Evolutionary conservation across 495 filamentous ascomycete genomes (phyloP).

Genomic region (Amphirosellinia nigrospora): DNA sequence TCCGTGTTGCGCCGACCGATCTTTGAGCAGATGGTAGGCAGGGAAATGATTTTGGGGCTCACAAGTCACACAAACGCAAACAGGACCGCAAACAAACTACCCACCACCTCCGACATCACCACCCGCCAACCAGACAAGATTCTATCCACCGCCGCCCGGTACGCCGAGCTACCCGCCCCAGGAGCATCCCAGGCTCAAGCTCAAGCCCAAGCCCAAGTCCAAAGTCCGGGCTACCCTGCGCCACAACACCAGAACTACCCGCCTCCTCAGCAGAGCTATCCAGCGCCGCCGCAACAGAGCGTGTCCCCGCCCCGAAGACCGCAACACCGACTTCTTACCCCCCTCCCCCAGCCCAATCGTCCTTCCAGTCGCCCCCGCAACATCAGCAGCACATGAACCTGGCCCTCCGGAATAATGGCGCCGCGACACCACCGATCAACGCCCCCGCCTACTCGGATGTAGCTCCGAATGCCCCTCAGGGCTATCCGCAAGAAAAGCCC

Average conservation of each 20-base stretch:
- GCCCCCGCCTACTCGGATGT: slow-evolving; percentile 45
- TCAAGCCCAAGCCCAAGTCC: slow-evolving; percentile 30
- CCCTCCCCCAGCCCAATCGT: slow-evolving; percentile 28
- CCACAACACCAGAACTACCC: slow-evolving; percentile 41
- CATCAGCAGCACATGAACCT: slow-evolving; percentile 34
- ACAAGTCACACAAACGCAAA: slow-evolving; percentile 29
- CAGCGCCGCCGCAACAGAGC: slow-evolving; percentile 36
- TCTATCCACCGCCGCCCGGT: slow-evolving; percentile 47
- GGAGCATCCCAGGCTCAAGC: slow-evolving; percentile 6
- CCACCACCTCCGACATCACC: slow-evolving; percentile 45
- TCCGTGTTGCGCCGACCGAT: background rate
- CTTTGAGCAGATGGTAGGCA: background rate
- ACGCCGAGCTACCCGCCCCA: slow-evolving; percentile 37
- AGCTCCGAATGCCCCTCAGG: slow-evolving; percentile 33
- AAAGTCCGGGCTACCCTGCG: slow-evolving; percentile 30
- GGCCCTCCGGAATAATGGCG: slow-evolving; percentile 38
- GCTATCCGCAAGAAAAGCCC: slow-evolving; percentile 49
- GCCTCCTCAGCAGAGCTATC: slow-evolving; percentile 51
- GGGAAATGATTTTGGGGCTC: background rate
- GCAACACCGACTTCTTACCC: slow-evolving; percentile 39
- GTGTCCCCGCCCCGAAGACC: slow-evolving; percentile 38
- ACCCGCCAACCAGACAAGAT: slow-evolving; percentile 54
- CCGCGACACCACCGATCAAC: slow-evolving; percentile 35
- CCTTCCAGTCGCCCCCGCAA: slow-evolving; percentile 29
- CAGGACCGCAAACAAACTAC: slow-evolving; percentile 44